Evolutionary conservation across 2,329 filamentous ascomycete species (phyloP).

Genomic region (Lojkania enalia): DNA sequence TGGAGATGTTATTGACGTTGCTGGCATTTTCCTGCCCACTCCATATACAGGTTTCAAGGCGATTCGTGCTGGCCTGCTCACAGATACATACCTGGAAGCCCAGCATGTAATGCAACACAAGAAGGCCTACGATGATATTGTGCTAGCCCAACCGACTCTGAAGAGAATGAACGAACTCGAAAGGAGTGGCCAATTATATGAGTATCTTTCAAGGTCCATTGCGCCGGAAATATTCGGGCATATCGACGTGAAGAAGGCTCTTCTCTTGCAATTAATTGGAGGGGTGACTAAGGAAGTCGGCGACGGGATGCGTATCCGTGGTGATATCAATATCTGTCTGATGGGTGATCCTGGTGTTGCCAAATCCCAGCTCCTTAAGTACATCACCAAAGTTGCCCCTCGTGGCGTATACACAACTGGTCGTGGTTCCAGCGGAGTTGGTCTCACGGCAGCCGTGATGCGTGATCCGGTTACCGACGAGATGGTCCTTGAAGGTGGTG

Average conservation of each 20-base stretch:
- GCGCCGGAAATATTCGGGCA: constrained; percentile 97
- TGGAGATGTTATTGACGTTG: constrained; percentile 90
- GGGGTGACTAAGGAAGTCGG: constrained; percentile 96
- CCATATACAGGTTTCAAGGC: constrained; percentile 99
- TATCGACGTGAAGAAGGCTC: constrained; percentile 95
- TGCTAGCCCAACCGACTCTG: constrained; percentile 77
- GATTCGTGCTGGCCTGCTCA: constrained; percentile 92
- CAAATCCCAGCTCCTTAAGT: constrained; percentile 97
- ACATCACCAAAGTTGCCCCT: constrained; percentile 96
- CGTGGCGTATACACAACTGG: constrained; percentile 85
- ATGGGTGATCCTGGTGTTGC: constrained; percentile 99
- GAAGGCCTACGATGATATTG: constrained; percentile 93
- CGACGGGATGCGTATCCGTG: constrained; percentile 98
- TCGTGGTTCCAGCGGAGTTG: constrained; percentile 78
- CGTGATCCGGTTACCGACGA: constrained; percentile 81
- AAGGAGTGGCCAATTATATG: constrained; percentile 88
- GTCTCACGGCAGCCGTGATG: constrained; percentile 82
- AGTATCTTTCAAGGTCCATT: constrained; percentile 93
- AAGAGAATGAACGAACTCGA: constrained; percentile 84
- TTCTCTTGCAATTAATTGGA: constrained; percentile 92
- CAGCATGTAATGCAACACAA: constrained; percentile 95
- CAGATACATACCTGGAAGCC: constrained; percentile 94
- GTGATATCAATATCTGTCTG: constrained; percentile 96
- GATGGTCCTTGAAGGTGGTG: constrained; percentile 81
- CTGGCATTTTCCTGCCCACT: constrained; percentile 93